Conservation (phyloP, 306 rosid species). For the Trichosanthes truncata region DNA sequence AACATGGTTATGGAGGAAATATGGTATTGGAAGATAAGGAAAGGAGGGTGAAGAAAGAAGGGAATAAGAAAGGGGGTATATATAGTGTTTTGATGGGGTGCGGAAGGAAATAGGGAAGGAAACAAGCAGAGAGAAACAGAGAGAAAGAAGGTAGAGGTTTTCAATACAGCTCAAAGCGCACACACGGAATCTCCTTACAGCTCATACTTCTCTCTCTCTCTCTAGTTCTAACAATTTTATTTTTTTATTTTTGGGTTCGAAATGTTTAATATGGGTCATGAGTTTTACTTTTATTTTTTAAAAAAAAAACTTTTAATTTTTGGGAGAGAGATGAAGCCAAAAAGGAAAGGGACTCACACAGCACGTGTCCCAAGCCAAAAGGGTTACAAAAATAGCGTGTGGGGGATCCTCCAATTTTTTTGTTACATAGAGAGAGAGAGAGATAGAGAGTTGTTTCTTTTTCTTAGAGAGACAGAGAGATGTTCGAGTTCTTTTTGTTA, state of each 20-base stretch:
- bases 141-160: constrained; percentile 4
- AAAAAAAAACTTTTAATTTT: too few relatives aligned
- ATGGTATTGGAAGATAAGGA: background rate
- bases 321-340: background rate
- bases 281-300: background rate
- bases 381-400: constrained; percentile 10
- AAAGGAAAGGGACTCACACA: background rate
- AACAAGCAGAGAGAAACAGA: constrained; percentile 16
- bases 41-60: background rate
- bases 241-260: background rate
- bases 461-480: background rate
- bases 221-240: background rate
- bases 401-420: background rate
- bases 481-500: too few relatives aligned
- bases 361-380: constrained; percentile 11
- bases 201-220: constrained; percentile 27
- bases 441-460: background rate
- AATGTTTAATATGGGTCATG: background rate
- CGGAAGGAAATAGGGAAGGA: background rate
- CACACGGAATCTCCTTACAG: constrained; percentile 69
- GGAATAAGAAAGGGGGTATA: background rate
- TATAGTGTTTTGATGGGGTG: background rate
- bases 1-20: constrained; percentile 3
- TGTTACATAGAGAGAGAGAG: background rate
- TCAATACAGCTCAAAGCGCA: constrained; percentile 56